phyloP scores from a whole-genome alignment of 331 rosid genomes.

The Phaseolus coccineus region DNA sequence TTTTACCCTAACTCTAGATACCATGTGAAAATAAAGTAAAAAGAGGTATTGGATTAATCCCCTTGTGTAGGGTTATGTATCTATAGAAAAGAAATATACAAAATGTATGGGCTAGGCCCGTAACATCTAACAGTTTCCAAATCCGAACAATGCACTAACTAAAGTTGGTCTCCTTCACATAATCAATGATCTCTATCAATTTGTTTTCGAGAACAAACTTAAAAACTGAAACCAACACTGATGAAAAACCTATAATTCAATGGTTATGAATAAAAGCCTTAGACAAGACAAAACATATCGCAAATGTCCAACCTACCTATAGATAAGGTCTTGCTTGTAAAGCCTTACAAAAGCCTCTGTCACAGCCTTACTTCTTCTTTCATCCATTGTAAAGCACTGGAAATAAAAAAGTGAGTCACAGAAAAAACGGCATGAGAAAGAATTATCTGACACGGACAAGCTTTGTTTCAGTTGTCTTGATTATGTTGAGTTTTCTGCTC shows the following conservation, averaged over 20 bases:
- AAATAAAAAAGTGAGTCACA: slow-evolving; percentile 33
- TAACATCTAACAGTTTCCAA: neutral
- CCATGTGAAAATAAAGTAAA: too few relatives aligned
- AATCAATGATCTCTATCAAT: neutral
- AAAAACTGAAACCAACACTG: slow-evolving; percentile 2
- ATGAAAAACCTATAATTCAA: slow-evolving; percentile 15
- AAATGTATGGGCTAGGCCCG: too few relatives aligned
- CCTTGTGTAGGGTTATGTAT: too few relatives aligned
- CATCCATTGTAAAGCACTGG: slow-evolving; percentile 98
- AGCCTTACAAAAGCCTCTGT: slow-evolving; percentile 93
- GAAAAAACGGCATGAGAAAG: slow-evolving; percentile 24
- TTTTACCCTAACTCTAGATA: too few relatives aligned
- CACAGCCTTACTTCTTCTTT: slow-evolving; percentile 79
- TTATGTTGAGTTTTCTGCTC: neutral
- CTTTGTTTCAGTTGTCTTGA: slow-evolving; percentile 23
- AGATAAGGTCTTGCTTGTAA: slow-evolving; percentile 72
- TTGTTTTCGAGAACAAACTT: neutral
- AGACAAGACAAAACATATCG: slow-evolving; percentile 16
- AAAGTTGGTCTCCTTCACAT: neutral
- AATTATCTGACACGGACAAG: slow-evolving; percentile 20
- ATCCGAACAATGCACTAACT: slow-evolving; percentile 19
- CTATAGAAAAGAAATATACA: too few relatives aligned
- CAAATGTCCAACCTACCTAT: slow-evolving; percentile 65
- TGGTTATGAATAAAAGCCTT: slow-evolving; percentile 30
- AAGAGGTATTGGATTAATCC: too few relatives aligned